Evolutionary conservation across 495 filamentous ascomycete genomes (phyloP), one percentile per base, ranked within the genome.

Genomic region (Aspergillus nidulans): DNA sequence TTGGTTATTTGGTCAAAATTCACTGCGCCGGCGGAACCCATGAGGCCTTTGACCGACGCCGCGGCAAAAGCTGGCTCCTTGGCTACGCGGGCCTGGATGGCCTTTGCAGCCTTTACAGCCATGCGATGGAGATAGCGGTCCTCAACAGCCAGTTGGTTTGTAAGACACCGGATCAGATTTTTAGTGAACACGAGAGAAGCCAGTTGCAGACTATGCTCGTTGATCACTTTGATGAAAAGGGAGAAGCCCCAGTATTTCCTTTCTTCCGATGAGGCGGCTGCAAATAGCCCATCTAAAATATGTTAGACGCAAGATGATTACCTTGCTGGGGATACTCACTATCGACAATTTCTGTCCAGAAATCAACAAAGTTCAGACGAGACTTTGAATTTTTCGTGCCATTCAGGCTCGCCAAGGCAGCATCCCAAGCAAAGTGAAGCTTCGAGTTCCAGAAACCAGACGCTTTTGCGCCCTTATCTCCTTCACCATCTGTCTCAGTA

Each of bases 311-410:
- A 23, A 12, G 23, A 21, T 59, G 23, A 20, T 52, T 9, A 12
- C 4, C 26, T 38, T 36, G 4, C 28, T 7, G 43, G 13, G 6
- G 52, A 49, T 36, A 80, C 87, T 80, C 66, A 89, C 86, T 82
- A 69, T 97, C 94, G 53, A 97, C 87, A 56, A 87, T 84, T 19
- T 88, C 84, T n/a, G 82, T 82, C 94, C 94, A 98, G 62, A 97
- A 92, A 32, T 88, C 81, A 45, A 74, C 72, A 63, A 96, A 91
- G 8, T 39, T 83, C 63, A 71, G 64, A 47, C 62, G 71, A 55
- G 63, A 63, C 56, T 72, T 70, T 24, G 53, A 36, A 12, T 66
- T 58, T 52, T 66, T 61, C 36, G 49, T 53, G 55, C 56, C 58
- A 39, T 69, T 67, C 13, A 82, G 58, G 16, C 76, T 66, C 5